Percentiles rank a stretch among this genome's conserved stretches.
Conservation (phyloP, 2,329 filamentous ascomycete species). For the Trichoderma oligosporum region DNA sequence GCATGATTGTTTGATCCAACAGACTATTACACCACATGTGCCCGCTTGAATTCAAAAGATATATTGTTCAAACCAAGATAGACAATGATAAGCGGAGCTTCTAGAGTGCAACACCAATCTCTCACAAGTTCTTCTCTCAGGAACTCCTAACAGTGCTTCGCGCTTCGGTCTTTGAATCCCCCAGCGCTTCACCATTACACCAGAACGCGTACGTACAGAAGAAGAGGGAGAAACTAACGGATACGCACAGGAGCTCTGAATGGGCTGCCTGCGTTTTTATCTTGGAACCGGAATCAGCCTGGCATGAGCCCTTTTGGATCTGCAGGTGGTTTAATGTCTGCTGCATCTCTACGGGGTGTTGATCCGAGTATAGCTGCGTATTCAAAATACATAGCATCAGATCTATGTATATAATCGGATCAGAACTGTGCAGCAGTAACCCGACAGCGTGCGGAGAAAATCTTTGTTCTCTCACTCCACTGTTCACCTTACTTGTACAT, state of each 20-base stretch:
- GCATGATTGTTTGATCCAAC: neutral
- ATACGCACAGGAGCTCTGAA: neutral
- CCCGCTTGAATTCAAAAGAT: neutral
- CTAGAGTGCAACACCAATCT: too few species aligned
- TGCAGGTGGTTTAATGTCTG: conserved; percentile 1
- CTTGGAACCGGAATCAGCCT: neutral
- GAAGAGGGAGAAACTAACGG: neutral
- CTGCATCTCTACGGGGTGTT: conserved; percentile 10
- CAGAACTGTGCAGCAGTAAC: neutral
- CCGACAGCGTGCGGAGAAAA: neutral
- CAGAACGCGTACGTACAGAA: neutral
- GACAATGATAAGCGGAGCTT: too few species aligned
- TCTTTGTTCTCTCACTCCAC: neutral
- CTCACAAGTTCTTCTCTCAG: too few species aligned
- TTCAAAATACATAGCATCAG: neutral
- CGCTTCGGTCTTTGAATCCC: neutral
- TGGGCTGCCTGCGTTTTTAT: neutral
- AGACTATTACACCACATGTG: neutral
- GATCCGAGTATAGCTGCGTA: neutral
- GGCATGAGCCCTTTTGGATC: neutral
- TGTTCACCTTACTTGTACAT: neutral
- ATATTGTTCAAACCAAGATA: too few species aligned
- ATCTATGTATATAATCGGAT: conserved; percentile 5
- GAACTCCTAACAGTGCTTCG: neutral
- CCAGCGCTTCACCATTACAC: neutral